These are phyloP conservation scores for Thalassia testudinum DNA, from an alignment of 116 monocot genomes.

Conservation along the genomic window DNA sequence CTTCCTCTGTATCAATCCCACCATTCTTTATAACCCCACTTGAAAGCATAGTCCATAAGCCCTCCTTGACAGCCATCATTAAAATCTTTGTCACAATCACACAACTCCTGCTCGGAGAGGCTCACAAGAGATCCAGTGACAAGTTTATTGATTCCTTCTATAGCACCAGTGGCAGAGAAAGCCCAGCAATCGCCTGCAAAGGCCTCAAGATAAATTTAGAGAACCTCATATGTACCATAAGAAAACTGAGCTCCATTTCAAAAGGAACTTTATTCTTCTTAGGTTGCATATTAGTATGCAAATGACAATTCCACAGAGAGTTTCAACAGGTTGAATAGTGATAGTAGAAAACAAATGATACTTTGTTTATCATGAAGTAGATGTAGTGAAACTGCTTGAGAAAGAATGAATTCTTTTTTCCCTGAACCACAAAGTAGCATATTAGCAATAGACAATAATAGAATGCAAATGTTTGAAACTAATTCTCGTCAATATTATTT, in stretches of 20 bases:
- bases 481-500: too few species aligned
- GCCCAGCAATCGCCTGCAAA: slow-evolving; percentile 89
- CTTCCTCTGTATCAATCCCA: slow-evolving; percentile 80
- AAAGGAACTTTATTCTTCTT: not conserved
- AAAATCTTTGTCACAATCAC: slow-evolving; percentile 72
- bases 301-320: not conserved
- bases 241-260: not conserved
- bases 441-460: too few species aligned
- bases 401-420: too few species aligned
- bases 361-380: not conserved
- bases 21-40: slow-evolving; percentile 71
- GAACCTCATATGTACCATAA: not conserved
- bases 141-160: slow-evolving; percentile 96
- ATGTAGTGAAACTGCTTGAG: too few species aligned
- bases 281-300: not conserved
- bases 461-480: too few species aligned
- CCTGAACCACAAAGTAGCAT: too few species aligned
- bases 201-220: not conserved
- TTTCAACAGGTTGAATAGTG: not conserved
- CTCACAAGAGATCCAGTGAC: slow-evolving; percentile 75
- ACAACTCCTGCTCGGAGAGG: slow-evolving; percentile 90
- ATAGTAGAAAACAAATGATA: not conserved
- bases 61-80: slow-evolving; percentile 82
- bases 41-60: slow-evolving; percentile 92
- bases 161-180: slow-evolving; percentile 94